Conservation (phyloP, 768 basidiomycete species). For the Lyophyllum shimeji region DNA sequence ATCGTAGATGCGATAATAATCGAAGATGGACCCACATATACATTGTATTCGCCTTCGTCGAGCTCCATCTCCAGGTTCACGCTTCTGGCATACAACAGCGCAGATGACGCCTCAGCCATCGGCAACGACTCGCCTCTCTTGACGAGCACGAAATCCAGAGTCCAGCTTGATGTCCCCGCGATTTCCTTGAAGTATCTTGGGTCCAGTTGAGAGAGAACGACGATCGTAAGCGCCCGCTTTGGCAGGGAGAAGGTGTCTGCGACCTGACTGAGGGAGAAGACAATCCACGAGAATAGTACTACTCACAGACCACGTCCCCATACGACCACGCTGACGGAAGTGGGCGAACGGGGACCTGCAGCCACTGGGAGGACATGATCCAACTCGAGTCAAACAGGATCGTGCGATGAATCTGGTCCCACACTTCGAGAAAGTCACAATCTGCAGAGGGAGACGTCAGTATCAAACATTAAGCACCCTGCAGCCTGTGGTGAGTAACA, state of each 20-base stretch:
- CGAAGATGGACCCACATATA: conserved; percentile 32
- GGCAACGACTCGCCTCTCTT: conserved; percentile 43
- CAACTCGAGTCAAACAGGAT: conserved; percentile 49
- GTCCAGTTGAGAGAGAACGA: conserved; percentile 54
- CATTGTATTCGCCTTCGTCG: conserved; percentile 43
- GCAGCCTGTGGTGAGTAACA: not conserved
- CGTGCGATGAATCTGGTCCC: conserved; percentile 48
- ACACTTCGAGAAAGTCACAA: conserved; percentile 44
- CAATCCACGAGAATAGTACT: not conserved
- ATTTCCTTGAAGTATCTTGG: conserved; percentile 49
- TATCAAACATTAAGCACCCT: not conserved
- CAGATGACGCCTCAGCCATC: conserved; percentile 34
- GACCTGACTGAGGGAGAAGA: not conserved
- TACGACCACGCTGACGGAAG: conserved; percentile 50
- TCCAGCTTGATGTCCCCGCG: conserved; percentile 42
- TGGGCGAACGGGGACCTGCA: conserved; percentile 40
- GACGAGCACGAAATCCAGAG: conserved; percentile 50
- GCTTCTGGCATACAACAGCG: conserved; percentile 37
- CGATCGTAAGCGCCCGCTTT: conserved; percentile 38
- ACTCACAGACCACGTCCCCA: conserved; percentile 55
- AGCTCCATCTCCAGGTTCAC: conserved; percentile 42
- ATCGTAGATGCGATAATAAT: not conserved
- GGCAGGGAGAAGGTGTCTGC: conserved; percentile 47
- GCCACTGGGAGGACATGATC: conserved; percentile 53
- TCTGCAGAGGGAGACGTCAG: conserved; percentile 27